Evolutionary conservation across 208 protist species (phyloP).

Genomic region (Leptomonas pyrrhocoris): DNA sequence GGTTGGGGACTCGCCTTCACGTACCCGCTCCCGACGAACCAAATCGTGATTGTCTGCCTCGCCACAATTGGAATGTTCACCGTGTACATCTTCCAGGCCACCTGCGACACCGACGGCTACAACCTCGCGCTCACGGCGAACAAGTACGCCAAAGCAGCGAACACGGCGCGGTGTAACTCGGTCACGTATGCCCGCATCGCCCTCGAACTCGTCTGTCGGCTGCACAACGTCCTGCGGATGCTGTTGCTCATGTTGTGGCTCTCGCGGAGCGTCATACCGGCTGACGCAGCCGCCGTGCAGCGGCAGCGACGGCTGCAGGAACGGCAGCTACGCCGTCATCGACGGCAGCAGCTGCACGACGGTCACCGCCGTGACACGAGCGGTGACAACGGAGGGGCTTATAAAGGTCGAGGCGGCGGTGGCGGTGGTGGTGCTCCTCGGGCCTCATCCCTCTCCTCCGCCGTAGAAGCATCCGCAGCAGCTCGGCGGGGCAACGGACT

Average conservation of each 20-base stretch:
- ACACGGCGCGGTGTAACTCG: constrained; percentile 13
- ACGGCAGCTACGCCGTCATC: constrained; percentile 13
- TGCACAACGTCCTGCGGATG: constrained; percentile 48
- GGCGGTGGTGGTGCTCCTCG: not conserved
- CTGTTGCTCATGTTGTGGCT: constrained; percentile 30
- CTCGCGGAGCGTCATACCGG: constrained; percentile 27
- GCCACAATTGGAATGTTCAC: constrained; percentile 41
- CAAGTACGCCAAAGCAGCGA: constrained; percentile 6
- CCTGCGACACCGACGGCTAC: constrained; percentile 23
- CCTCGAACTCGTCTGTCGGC: constrained; percentile 19
- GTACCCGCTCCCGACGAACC: constrained; percentile 24
- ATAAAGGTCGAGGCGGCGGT: not conserved
- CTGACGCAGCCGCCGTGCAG: constrained; percentile 27
- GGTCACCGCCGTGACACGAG: not conserved
- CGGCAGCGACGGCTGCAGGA: constrained; percentile 21
- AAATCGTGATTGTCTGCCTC: constrained; percentile 40
- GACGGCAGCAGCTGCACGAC: constrained; percentile 9
- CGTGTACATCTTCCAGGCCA: constrained; percentile 32
- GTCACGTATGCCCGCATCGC: constrained; percentile 31
- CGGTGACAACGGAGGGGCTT: not conserved
- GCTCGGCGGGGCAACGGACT: not conserved
- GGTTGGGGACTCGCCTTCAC: constrained; percentile 71
- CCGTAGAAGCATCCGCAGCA: not conserved
- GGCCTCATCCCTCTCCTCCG: not conserved
- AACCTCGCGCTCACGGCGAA: constrained; percentile 36